These are phyloP conservation scores for Excoecaria cochinchinensis DNA, from an alignment of 345 rosid genomes.

Conservation along the genomic window DNA sequence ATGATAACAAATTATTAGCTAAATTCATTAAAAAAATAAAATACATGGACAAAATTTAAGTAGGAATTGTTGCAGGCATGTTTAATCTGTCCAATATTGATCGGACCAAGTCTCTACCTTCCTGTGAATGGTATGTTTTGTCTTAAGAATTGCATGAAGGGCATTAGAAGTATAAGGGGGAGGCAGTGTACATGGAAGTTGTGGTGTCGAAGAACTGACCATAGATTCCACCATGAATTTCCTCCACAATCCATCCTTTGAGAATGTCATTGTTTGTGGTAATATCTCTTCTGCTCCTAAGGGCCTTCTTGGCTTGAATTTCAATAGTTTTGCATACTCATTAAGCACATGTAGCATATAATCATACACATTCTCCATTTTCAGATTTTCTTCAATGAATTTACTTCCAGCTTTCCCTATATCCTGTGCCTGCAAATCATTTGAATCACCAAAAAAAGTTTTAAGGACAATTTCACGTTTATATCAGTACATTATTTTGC, in stretches of 20 bases:
- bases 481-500: no score
- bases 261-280: no score
- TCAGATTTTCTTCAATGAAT: no score
- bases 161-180: slow-evolving; percentile 34
- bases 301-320: slow-evolving; percentile 2
- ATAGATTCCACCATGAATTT: slow-evolving; percentile 55
- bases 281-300: neutral
- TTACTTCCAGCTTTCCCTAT: neutral
- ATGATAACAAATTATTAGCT: no score
- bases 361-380: slow-evolving; percentile 32
- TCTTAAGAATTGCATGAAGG: slow-evolving; percentile 36
- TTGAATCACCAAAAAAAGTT: neutral
- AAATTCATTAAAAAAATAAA: no score
- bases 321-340: no score
- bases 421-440: neutral
- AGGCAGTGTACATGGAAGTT: slow-evolving; percentile 14
- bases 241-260: neutral
- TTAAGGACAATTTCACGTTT: no score
- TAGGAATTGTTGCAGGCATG: neutral
- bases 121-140: slow-evolving; percentile 15
- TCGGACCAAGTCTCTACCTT: neutral
- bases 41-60: neutral
- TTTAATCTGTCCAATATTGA: neutral
- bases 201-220: slow-evolving; percentile 50
- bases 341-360: slow-evolving; percentile 65